Conservation (phyloP, 2,329 filamentous ascomycete species). For the Penicillium decumbens region DNA sequence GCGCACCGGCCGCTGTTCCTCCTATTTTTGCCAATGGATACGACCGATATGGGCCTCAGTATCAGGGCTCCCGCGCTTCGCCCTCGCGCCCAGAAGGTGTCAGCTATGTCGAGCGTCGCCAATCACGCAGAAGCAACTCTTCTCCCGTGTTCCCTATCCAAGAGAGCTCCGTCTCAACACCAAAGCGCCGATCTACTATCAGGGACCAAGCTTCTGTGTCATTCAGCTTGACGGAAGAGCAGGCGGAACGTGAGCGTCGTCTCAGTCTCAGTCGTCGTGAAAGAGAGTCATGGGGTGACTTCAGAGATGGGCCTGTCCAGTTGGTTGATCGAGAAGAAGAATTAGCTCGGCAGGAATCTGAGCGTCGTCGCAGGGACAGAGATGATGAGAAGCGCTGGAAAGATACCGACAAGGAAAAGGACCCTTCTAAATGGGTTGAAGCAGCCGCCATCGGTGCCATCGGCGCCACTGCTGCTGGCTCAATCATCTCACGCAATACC, state of each 20-base stretch:
- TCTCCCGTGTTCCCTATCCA: conserved; percentile 41
- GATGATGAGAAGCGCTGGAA: conserved; percentile 19
- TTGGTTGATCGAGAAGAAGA: conserved; percentile 30
- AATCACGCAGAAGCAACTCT: conserved; percentile 44
- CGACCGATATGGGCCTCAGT: conserved; percentile 18
- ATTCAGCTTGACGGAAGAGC: conserved; percentile 56
- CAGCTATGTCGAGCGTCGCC: conserved; percentile 9
- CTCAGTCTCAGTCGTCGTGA: conserved; percentile 28
- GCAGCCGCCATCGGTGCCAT: conserved; percentile 49
- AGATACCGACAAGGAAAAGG: conserved; percentile 25
- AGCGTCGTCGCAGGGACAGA: conserved; percentile 16
- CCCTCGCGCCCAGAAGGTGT: conserved; percentile 8
- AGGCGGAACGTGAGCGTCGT: conserved; percentile 47
- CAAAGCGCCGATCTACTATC: conserved; percentile 32
- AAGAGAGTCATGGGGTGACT: conserved; percentile 19
- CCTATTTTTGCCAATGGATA: conserved; percentile 36
- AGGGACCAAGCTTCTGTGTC: conserved; percentile 49
- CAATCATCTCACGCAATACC: conserved; percentile 34
- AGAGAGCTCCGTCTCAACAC: conserved; percentile 23
- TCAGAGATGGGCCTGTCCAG: conserved; percentile 22
- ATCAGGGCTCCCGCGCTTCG: conserved; percentile 13
- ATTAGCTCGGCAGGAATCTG: conserved; percentile 13
- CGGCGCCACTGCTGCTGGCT: conserved; percentile 46
- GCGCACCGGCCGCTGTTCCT: conserved; percentile 38
- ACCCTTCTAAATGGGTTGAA: conserved; percentile 30